Evolutionary conservation across 1,139 yeast genomes (phyloP).

Genomic region (Geotrichum macrosporum): DNA sequence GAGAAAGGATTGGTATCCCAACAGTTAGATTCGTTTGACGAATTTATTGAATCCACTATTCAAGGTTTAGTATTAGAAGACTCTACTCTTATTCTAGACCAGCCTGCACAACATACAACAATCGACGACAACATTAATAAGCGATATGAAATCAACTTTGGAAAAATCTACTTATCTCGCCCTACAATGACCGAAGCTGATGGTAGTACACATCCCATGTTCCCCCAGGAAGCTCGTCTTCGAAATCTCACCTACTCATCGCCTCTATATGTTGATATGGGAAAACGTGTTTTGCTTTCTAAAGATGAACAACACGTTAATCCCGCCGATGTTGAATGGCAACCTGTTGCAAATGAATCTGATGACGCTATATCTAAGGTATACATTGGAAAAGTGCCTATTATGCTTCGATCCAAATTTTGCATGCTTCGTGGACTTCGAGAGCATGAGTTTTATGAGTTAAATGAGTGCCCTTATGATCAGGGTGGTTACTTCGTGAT

Average conservation of each 20-base stretch:
- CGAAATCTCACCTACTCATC: constrained; percentile 95
- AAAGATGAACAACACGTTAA: constrained; percentile 56
- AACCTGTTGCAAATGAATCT: constrained; percentile 52
- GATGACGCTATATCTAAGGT: constrained; percentile 65
- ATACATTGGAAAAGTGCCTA: constrained; percentile 93
- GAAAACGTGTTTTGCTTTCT: constrained; percentile 80
- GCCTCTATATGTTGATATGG: constrained; percentile 93
- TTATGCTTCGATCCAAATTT: constrained; percentile 94
- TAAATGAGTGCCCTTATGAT: constrained; percentile 98
- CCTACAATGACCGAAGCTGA: constrained; percentile 99
- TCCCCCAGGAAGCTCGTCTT: constrained; percentile 96
- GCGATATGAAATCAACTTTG: constrained; percentile 92
- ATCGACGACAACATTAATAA: constrained; percentile 85
- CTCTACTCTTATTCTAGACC: constrained; percentile 87
- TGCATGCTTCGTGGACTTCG: constrained; percentile 89
- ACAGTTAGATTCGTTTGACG: constrained; percentile 96
- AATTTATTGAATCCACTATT: constrained; percentile 92
- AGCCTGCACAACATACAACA: constrained; percentile 95
- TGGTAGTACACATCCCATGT: constrained; percentile 96
- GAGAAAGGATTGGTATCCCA: constrained; percentile 97
- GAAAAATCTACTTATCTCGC: constrained; percentile 91
- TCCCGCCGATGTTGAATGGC: constrained; percentile 64
- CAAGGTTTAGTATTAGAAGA: constrained; percentile 97
- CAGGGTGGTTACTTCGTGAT: constrained; percentile 99
- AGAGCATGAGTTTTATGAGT: constrained; percentile 91